Conservation (phyloP, 2,329 filamentous ascomycete genomes). For the Passalora sequoiae region DNA sequence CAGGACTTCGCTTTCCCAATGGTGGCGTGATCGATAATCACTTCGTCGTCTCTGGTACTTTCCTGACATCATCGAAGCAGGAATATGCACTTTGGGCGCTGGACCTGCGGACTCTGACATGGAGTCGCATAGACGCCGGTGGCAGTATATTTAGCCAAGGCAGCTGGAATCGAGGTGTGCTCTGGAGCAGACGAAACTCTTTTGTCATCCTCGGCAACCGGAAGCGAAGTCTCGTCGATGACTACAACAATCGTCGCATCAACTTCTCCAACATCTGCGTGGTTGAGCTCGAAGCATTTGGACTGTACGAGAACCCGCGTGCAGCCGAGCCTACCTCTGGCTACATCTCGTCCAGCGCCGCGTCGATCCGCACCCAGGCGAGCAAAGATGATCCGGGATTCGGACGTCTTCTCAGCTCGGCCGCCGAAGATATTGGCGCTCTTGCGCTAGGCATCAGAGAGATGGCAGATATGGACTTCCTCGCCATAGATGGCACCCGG, state of each 20-base stretch:
- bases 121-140: conserved; percentile 93
- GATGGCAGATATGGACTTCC: conserved; percentile 91
- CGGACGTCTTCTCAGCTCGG: conserved; percentile 68
- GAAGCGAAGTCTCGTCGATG: conserved; percentile 88
- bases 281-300: conserved; percentile 95
- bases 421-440: conserved; percentile 80
- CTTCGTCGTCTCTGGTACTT: conserved; percentile 95
- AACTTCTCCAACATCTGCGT: conserved; percentile 97
- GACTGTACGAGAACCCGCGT: conserved; percentile 91
- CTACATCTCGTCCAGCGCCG: conserved; percentile 75
- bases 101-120: conserved; percentile 79
- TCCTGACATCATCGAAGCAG: conserved; percentile 94
- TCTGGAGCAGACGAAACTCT: conserved; percentile 89
- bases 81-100: conserved; percentile 97
- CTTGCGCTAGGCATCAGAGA: conserved; percentile 75
- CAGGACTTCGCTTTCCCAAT: conserved; percentile 90
- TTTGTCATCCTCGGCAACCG: conserved; percentile 95
- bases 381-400: conserved; percentile 55
- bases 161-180: conserved; percentile 91
- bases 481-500: conserved; percentile 83
- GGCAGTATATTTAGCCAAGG: conserved; percentile 92
- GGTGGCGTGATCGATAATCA: conserved; percentile 92
- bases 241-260: conserved; percentile 95
- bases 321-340: conserved; percentile 71
- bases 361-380: conserved; percentile 36